Base-by-base conservation (phyloP, 495 filamentous ascomycete genomes). In the Talaromyces stipitatus region DNA sequence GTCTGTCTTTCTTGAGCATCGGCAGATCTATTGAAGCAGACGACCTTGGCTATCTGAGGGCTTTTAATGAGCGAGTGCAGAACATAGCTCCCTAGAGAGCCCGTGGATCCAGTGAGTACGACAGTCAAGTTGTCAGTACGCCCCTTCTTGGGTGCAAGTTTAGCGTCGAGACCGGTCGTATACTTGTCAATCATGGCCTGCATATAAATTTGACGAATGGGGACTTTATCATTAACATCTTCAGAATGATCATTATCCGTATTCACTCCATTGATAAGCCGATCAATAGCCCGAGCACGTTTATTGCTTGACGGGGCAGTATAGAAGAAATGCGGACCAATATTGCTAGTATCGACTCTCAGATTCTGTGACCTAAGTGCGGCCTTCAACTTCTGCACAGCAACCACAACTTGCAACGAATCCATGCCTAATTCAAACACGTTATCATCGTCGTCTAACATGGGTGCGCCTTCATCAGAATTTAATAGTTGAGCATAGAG, bases 101-200 rank as follows among this genome's bases (percentile, higher is more conserved):
- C 82, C 0, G 82, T 85, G 0, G 76, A 75, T 20, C 82, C 82
- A 0, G 82, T 85, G 10, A 85, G 65, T 22, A 84, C 53, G 0
- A 71, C 57, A 3, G 47, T 51, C 48, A 51, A 46, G n/a, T 30
- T 29, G 46, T 45, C 54, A 5, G 1, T 46, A 7, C 54, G 54
- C 2, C 7, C 16, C 36, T 24, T 16, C 29, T 46, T 55, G 5
- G 54, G 33, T 46, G 54, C 29, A 0, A 55, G 54, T 22, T 55
- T 8, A 18, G 18, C n/a, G 32, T 46, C 54, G 1, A 55, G 33
- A 22, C 36, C 26, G 2, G 27, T 18, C 4, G 48, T 22, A 12
- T 51, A 51, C 27, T 51, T 51, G n/a, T 51, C 48, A 30, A 51
- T 51, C 48, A 51, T 22, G n/a, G 32, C 22, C 22, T 55, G 33